Percentiles rank a stretch among this genome's conserved stretches.
Conservation (phyloP, 1,139 yeast genomes). For the Blastobotrys petasosporus region DNA sequence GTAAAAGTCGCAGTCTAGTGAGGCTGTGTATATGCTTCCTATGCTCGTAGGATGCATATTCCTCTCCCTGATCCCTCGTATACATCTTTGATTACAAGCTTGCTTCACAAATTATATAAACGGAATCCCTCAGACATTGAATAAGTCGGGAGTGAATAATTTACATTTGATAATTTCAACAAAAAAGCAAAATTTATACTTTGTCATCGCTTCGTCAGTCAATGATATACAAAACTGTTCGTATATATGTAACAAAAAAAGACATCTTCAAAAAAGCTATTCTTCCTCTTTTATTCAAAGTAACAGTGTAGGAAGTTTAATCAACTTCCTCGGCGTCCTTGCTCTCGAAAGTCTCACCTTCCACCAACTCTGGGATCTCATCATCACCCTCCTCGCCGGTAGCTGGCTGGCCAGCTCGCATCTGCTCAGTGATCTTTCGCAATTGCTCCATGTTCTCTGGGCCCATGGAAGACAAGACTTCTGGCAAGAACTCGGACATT, state of each 20-base stretch:
- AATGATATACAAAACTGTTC: not conserved
- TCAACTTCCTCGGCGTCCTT: constrained; percentile 26
- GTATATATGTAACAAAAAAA: not conserved
- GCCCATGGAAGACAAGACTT: constrained; percentile 93
- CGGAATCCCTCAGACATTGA: too few species aligned
- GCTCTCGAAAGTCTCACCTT: constrained; percentile 92
- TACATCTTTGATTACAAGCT: too few species aligned
- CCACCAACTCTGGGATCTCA: constrained; percentile 87
- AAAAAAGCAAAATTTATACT: too few species aligned
- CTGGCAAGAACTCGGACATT: constrained; percentile 89
- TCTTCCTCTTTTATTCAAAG: not conserved
- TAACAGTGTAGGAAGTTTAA: constrained; percentile 16
- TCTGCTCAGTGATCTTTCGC: constrained; percentile 84
- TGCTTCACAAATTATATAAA: too few species aligned
- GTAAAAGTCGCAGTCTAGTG: too few species aligned
- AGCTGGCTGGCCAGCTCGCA: constrained; percentile 50
- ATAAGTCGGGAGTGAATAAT: too few species aligned
- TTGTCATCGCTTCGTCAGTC: too few species aligned
- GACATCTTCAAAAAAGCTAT: not conserved
- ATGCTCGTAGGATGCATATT: too few species aligned
- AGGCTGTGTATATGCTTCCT: too few species aligned
- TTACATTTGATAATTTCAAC: not conserved
- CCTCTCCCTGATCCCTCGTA: too few species aligned
- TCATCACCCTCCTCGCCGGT: constrained; percentile 49
- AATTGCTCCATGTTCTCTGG: constrained; percentile 91